Conservation (phyloP, 202 grass and related monocot genomes). For the Eragrostis tef region DNA sequence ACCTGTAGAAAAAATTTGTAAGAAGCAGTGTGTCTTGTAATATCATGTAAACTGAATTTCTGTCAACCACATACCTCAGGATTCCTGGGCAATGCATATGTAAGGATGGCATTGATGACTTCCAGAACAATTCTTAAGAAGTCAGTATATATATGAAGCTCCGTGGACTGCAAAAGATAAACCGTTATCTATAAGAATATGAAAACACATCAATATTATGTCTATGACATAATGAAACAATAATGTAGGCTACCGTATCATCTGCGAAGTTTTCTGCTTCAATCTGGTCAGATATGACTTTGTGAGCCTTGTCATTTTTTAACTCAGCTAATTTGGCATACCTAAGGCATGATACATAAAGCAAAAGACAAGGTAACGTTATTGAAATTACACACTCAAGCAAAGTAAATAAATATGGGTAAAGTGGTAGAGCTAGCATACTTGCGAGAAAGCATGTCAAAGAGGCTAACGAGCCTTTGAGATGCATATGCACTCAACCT, state of each 20-base stretch:
- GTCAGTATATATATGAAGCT: constrained; percentile 98
- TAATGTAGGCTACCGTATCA: constrained; percentile 72
- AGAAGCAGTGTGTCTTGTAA: constrained; percentile 30
- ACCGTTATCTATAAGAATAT: constrained; percentile 37
- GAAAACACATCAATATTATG: constrained; percentile 9
- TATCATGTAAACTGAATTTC: constrained; percentile 35
- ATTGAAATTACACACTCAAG: constrained; percentile 29
- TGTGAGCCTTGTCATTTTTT: constrained; percentile 79
- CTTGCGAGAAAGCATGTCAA: constrained; percentile 99
- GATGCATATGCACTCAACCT: constrained; percentile 95
- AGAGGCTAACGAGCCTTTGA: constrained; percentile 99
- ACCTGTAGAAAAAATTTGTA: constrained; percentile 65
- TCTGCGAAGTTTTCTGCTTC: constrained; percentile 83
- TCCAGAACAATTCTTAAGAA: constrained; percentile 98
- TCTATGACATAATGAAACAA: constrained; percentile 20
- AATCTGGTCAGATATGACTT: constrained; percentile 66
- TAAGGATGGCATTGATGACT: constrained; percentile 97
- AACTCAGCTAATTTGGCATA: constrained; percentile 97
- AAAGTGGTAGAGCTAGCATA: constrained; percentile 54
- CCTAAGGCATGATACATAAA: constrained; percentile 53
- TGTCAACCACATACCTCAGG: constrained; percentile 68
- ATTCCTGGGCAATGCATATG: constrained; percentile 95
- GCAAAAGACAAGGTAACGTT: constrained; percentile 25
- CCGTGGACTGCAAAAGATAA: constrained; percentile 85
- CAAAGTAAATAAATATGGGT: constrained; percentile 29